phyloP scores from a whole-genome alignment of 192 early-diverging fungal species.

The Cetraspora pellucida region DNA sequence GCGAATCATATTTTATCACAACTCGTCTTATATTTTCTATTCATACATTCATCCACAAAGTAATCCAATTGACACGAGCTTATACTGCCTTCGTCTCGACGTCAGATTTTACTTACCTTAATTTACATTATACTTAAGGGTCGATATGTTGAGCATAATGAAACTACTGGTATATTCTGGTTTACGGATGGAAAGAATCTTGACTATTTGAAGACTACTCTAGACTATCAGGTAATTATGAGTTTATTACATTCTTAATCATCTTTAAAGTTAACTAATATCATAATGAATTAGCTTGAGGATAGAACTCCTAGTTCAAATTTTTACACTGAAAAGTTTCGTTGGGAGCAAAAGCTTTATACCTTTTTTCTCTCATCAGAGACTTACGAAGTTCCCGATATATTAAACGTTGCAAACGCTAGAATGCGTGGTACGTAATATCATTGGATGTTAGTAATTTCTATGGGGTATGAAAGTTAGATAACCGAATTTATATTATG shows the following conservation, averaged over 20 bases:
- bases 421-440: not conserved
- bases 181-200: constrained; percentile 26
- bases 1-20: not conserved
- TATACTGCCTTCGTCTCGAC: too few relatives aligned
- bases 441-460: not conserved
- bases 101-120: not conserved
- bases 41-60: too few relatives aligned
- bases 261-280: not conserved
- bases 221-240: constrained; percentile 10
- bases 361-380: not conserved
- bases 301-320: not conserved
- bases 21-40: too few relatives aligned
- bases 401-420: not conserved
- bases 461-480: too few relatives aligned
- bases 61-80: too few relatives aligned
- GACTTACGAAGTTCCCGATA: not conserved
- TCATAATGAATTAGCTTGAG: not conserved
- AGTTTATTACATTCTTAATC: not conserved
- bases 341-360: constrained; percentile 12
- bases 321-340: not conserved
- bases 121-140: not conserved
- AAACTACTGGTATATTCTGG: constrained; percentile 20
- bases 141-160: constrained; percentile 13
- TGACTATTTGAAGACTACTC: not conserved
- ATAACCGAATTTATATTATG: too few relatives aligned